A percentile compares a stretch with the other conserved stretches of the same genome.
phyloP scores from a whole-genome alignment of 2,329 filamentous ascomycete genomes.

The Alternaria tenuissima region DNA sequence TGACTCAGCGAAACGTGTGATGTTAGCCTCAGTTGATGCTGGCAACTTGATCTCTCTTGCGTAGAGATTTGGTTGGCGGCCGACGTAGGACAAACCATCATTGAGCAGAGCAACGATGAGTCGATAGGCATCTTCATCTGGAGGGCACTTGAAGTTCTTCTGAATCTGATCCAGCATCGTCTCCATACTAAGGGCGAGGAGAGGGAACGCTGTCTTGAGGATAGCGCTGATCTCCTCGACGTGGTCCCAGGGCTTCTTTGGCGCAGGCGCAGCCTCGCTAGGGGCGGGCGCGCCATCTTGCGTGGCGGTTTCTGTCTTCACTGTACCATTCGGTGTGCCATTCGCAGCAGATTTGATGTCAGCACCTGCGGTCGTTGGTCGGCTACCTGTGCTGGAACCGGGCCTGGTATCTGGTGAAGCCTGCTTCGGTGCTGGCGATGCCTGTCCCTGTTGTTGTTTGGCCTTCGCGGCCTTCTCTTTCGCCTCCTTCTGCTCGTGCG shows the following conservation, averaged over 20 bases:
- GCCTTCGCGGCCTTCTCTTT: slow-evolving; percentile 61
- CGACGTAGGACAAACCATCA: slow-evolving; percentile 91
- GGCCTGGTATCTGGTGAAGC: slow-evolving; percentile 46
- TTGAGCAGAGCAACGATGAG: slow-evolving; percentile 97
- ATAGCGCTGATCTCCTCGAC: slow-evolving; percentile 95
- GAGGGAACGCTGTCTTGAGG: slow-evolving; percentile 94
- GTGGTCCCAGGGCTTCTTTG: slow-evolving; percentile 91
- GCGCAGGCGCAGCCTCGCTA: slow-evolving; percentile 35
- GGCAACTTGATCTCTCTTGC: slow-evolving; percentile 92
- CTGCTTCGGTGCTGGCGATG: slow-evolving; percentile 49
- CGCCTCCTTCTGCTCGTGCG: slow-evolving; percentile 71
- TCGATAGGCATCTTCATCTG: slow-evolving; percentile 96
- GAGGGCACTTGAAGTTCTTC: slow-evolving; percentile 98
- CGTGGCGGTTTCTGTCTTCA: slow-evolving; percentile 50
- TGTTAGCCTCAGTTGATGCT: slow-evolving; percentile 90
- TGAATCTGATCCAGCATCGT: slow-evolving; percentile 99
- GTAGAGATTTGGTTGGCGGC: slow-evolving; percentile 84
- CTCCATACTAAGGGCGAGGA: slow-evolving; percentile 97
- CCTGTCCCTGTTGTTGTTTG: slow-evolving; percentile 68
- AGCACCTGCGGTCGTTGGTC: slow-evolving; percentile 45
- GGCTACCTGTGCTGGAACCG: slow-evolving; percentile 39
- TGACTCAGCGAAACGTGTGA: slow-evolving; percentile 94
- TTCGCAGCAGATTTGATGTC: slow-evolving; percentile 64
- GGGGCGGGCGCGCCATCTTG: slow-evolving; percentile 37
- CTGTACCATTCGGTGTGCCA: slow-evolving; percentile 47